Evolutionary conservation across 2,329 filamentous ascomycete species (phyloP).

Genomic region (Colletotrichum tanaceti): DNA sequence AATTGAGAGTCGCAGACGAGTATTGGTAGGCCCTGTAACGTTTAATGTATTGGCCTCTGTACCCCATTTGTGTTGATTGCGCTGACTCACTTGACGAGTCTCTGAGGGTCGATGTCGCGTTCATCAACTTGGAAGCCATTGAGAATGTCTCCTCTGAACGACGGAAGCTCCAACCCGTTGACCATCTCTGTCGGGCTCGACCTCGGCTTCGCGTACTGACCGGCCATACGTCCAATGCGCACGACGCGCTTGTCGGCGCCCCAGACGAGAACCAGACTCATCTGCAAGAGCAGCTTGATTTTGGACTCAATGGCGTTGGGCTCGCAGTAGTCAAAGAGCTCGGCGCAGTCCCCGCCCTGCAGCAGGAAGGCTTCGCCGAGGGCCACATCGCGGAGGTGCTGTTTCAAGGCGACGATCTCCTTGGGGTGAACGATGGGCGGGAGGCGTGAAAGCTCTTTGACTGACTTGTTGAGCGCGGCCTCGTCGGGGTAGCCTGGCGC

Average conservation of each 20-base stretch:
- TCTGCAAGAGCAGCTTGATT: constrained; percentile 95
- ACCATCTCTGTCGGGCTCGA: constrained; percentile 88
- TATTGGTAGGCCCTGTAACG: constrained; percentile 85
- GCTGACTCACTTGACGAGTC: constrained; percentile 74
- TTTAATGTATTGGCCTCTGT: constrained; percentile 5
- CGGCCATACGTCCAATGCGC: constrained; percentile 94
- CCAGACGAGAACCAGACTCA: constrained; percentile 96
- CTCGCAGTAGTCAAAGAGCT: constrained; percentile 96
- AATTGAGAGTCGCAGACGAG: constrained; percentile 94
- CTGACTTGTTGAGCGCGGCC: constrained; percentile 67
- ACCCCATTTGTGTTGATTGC: neutral
- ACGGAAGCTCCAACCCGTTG: constrained; percentile 83
- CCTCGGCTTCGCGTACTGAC: constrained; percentile 96
- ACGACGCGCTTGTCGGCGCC: constrained; percentile 85
- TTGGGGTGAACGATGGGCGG: constrained; percentile 83
- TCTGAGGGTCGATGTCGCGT: constrained; percentile 81
- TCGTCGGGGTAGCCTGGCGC: constrained; percentile 75
- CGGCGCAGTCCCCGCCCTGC: constrained; percentile 96
- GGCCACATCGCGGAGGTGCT: constrained; percentile 85
- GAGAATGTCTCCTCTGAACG: constrained; percentile 94
- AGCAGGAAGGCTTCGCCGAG: constrained; percentile 91
- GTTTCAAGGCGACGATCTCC: constrained; percentile 84
- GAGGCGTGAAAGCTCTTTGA: constrained; percentile 73
- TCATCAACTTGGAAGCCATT: constrained; percentile 87
- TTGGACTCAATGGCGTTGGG: constrained; percentile 92